Percentiles rank a stretch among this genome's conserved stretches.
Evolutionary conservation across 805 yeast genomes (phyloP).

Genomic region (Barnettozyma populi): DNA sequence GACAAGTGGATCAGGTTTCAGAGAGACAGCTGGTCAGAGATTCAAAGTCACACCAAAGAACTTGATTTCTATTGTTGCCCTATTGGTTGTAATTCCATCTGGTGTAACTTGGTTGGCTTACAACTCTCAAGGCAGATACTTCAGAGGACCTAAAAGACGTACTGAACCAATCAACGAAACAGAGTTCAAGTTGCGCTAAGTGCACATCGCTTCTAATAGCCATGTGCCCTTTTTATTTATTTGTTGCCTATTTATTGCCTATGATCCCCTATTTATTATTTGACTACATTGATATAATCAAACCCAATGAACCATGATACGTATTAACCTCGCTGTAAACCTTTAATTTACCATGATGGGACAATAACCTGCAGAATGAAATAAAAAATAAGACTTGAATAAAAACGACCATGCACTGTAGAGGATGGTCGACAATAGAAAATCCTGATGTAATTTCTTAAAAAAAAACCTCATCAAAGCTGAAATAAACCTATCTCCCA

Average conservation of each 20-base stretch:
- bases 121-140: constrained; percentile 21
- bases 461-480: too few species aligned
- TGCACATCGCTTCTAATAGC: neutral
- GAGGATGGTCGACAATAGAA: neutral
- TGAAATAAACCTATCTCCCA: neutral
- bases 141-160: constrained; percentile 22
- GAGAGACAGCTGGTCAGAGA: constrained; percentile 21
- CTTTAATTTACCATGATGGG: neutral
- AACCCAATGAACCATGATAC: neutral
- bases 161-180: constrained; percentile 19
- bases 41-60: constrained; percentile 22
- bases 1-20: constrained; percentile 10
- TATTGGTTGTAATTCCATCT: constrained; percentile 20
- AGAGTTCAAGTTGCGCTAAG: constrained; percentile 16
- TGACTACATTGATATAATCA: neutral
- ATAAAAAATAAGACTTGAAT: neutral
- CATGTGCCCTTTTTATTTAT: neutral
- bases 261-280: constrained; percentile 3
- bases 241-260: constrained; percentile 2
- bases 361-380: neutral
- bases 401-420: neutral
- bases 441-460: too few species aligned
- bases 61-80: constrained; percentile 14
- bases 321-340: neutral
- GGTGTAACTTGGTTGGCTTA: constrained; percentile 21